Conservation (phyloP, 192 early-diverging fungal species). For the Backusella sp. region DNA sequence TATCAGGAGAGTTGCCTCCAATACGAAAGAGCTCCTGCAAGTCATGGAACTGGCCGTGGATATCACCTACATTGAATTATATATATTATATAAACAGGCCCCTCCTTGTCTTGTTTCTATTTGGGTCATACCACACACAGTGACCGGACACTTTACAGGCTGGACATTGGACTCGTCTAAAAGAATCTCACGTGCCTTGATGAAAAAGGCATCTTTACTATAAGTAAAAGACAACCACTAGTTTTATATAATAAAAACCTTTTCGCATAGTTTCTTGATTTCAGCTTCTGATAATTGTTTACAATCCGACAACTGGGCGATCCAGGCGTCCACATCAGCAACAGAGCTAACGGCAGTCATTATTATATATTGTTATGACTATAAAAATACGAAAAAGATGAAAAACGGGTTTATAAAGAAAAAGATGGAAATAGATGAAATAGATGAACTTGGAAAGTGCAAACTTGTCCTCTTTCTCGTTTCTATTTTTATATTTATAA, state of each 20-base stretch:
- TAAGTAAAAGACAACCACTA: neutral
- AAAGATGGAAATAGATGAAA: neutral
- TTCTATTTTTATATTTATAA: neutral
- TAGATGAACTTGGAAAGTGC: neutral
- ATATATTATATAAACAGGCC: neutral
- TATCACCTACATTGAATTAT: conserved; percentile 55
- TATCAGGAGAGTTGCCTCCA: conserved; percentile 94
- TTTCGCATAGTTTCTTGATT: conserved; percentile 96
- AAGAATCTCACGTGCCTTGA: conserved; percentile 92
- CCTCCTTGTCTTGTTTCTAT: no score
- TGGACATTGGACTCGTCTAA: conserved; percentile 98
- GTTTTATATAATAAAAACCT: conserved; percentile 56
- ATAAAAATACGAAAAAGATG: neutral
- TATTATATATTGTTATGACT: neutral
- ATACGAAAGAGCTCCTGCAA: conserved; percentile 96
- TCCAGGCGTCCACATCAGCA: conserved; percentile 92
- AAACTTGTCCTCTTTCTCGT: neutral
- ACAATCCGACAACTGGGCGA: conserved; percentile 87
- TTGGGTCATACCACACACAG: conserved; percentile 71
- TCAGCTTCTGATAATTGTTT: conserved; percentile 94
- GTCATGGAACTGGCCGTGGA: conserved; percentile 99
- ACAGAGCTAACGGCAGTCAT: conserved; percentile 47
- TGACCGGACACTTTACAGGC: conserved; percentile 94
- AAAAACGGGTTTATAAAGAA: neutral
- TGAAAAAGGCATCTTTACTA: neutral